Percentiles rank a stretch among this genome's conserved stretches.
Evolutionary conservation across 1,284 basidiomycete species (phyloP).

Genomic region (Sporisorium sorghi): DNA sequence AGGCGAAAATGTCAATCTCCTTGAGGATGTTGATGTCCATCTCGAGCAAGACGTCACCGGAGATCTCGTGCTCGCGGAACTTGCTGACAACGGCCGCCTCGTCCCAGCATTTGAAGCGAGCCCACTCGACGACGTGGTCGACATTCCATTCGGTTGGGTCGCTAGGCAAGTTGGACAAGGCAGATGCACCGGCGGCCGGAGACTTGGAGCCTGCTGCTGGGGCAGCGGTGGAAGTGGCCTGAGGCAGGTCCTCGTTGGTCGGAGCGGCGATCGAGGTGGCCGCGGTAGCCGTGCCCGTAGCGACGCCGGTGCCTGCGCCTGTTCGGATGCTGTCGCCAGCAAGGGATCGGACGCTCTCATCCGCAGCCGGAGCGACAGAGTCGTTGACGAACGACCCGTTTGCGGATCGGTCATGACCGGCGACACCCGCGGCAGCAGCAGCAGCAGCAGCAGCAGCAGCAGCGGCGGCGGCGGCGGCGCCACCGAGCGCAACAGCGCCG

Average conservation of each 20-base stretch:
- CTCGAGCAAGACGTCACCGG: slow-evolving; percentile 93
- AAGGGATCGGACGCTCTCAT: slow-evolving; percentile 36
- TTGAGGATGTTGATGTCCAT: slow-evolving; percentile 92
- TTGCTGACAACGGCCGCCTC: slow-evolving; percentile 79
- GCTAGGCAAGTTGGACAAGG: slow-evolving; percentile 28
- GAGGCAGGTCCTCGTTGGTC: slow-evolving; percentile 58
- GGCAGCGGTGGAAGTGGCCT: slow-evolving; percentile 12
- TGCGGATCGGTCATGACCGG: slow-evolving; percentile 25
- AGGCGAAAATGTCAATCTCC: slow-evolving; percentile 93
- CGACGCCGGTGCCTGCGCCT: slow-evolving; percentile 25
- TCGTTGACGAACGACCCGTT: slow-evolving; percentile 14
- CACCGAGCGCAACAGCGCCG: slow-evolving; percentile 26
- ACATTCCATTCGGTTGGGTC: slow-evolving; percentile 83
- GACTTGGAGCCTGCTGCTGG: slow-evolving; percentile 17
- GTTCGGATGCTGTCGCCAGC: slow-evolving; percentile 37
- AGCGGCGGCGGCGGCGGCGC: slow-evolving; percentile 67
- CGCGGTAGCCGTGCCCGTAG: slow-evolving; percentile 39
- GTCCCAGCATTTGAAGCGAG: slow-evolving; percentile 85
- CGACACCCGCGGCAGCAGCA: slow-evolving; percentile 33
- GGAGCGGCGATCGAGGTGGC: slow-evolving; percentile 59
- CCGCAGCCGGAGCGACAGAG: slow-evolving; percentile 14
- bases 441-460: slow-evolving; percentile 65
- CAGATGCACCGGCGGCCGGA: slow-evolving; percentile 2
- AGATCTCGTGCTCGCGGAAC: slow-evolving; percentile 90
- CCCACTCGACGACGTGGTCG: slow-evolving; percentile 90